These are phyloP conservation scores for Ceratocystis cubensis DNA, from an alignment of 2,329 filamentous ascomycete species.

Conservation along the genomic window DNA sequence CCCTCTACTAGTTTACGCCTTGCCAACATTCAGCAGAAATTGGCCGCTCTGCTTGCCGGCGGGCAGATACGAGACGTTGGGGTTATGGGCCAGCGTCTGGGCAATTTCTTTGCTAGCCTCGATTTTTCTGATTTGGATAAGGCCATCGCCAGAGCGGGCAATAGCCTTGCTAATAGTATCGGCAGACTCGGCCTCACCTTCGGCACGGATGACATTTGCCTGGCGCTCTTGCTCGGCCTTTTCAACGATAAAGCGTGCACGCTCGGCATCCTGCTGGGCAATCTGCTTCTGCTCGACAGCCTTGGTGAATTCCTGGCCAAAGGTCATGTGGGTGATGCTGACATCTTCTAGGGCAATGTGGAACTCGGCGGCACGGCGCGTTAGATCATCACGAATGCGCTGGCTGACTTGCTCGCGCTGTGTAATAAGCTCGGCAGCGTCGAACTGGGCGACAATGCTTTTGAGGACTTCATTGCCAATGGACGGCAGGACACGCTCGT, in stretches of 20 bases:
- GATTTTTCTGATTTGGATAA: constrained; percentile 93
- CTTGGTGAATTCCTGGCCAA: constrained; percentile 96
- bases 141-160: constrained; percentile 79
- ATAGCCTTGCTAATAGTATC: constrained; percentile 93
- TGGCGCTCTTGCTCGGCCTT: constrained; percentile 97
- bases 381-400: constrained; percentile 82
- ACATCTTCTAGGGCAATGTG: constrained; percentile 98
- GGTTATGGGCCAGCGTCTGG: constrained; percentile 74
- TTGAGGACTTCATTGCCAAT: constrained; percentile 99
- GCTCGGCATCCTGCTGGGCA: constrained; percentile 95
- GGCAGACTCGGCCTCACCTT: constrained; percentile 93
- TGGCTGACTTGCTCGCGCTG: constrained; percentile 95
- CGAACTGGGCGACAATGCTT: constrained; percentile 96
- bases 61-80: constrained; percentile 91
- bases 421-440: constrained; percentile 95
- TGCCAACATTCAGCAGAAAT: constrained; percentile 42
- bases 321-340: constrained; percentile 99
- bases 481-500: constrained; percentile 93
- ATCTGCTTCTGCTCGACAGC: constrained; percentile 99
- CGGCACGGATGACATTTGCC: constrained; percentile 93
- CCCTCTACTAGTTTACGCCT: constrained; percentile 27
- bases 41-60: constrained; percentile 54
- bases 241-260: constrained; percentile 95
- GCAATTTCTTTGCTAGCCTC: constrained; percentile 96
- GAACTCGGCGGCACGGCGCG: constrained; percentile 89